A percentile compares a stretch with the other conserved stretches of the same genome.
phyloP scores from a whole-genome alignment of 176 grass and related monocot genomes.

The Rhipidocladum racemiflorum region DNA sequence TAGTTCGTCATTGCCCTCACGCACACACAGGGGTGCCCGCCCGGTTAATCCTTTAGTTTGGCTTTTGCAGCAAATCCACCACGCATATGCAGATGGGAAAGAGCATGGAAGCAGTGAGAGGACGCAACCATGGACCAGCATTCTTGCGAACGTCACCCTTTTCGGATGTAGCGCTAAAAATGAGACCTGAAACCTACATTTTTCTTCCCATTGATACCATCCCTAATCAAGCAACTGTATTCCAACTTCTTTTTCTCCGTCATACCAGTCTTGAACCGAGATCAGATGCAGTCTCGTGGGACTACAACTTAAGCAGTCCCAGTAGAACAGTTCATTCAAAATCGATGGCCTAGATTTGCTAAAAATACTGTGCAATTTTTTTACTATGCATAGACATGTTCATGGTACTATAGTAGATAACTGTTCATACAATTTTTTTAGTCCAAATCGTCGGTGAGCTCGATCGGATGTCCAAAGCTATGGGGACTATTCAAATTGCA shows the following conservation, averaged over 20 bases:
- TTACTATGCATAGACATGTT: too few species aligned
- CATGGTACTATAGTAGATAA: too few species aligned
- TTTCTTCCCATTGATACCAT: background rate
- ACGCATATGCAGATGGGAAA: background rate
- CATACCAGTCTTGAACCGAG: too few species aligned
- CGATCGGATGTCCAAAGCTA: too few species aligned
- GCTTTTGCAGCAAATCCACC: constrained; percentile 26
- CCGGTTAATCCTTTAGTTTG: constrained; percentile 1
- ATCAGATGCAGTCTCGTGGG: too few species aligned
- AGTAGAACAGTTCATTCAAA: too few species aligned
- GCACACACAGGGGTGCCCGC: background rate
- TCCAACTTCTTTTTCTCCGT: background rate
- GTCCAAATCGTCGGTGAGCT: too few species aligned
- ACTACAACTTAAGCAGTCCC: too few species aligned
- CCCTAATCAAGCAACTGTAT: background rate
- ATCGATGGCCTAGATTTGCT: too few species aligned
- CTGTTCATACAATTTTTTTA: too few species aligned
- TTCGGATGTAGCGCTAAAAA: constrained; percentile 18
- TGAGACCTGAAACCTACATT: constrained; percentile 24
- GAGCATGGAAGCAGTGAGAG: constrained; percentile 31
- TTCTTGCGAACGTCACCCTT: constrained; percentile 22
- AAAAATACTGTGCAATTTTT: too few species aligned
- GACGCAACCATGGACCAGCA: constrained; percentile 3
- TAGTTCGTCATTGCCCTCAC: constrained; percentile 12
- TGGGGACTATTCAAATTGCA: too few species aligned